Evolutionary conservation across 805 yeast genomes (phyloP), one percentile per base, ranked within the genome.

Genomic region (Candida railenensis): DNA sequence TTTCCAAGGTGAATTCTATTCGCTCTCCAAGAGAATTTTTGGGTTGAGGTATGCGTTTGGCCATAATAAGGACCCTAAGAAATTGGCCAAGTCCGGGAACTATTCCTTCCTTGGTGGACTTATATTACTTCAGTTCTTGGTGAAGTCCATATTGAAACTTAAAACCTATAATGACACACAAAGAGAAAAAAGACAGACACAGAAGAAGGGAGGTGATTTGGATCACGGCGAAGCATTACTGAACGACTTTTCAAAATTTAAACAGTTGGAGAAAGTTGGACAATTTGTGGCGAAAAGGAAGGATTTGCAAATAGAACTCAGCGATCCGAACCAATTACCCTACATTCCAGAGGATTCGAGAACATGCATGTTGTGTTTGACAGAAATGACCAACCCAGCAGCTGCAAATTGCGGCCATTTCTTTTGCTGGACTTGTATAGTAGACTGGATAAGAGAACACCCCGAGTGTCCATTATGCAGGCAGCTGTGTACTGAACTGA

Each of bases 391-490:
- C 1, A 80, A 87, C 50, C 98, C 99, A 3, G 73, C 96, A 1
- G 80, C 88, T 49, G 89, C 96, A 0, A 79, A 83, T 3, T 92
- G 99, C 66, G 99, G 98, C 0, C 99, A 92, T 62, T 48, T 89
- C 14, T 92, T 88, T 63, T 92, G 99, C 66, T 92, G 98, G 97
- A 74, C 72, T 4, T 92, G 98, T 62, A 82, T 90, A 3, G 74
- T 82, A 4, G 96, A 87, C 55, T 92, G 98, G 98, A 81, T 90
- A 48, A 74, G 89, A 51, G 96, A 90, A 53, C 76, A 78, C 44
- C 84, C 89, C 0, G 97, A 90, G 58, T 92, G 99, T 61, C 98
- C 99, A 0, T 69, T 94, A 22, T 94, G 98, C 59, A 67, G 98
- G 45, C 94, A 85, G 52, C 74, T 70, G 20, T 77, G 89, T 43